Evolutionary conservation across 345 rosid species (phyloP).

Genomic region (Raphanus raphanistrum): DNA sequence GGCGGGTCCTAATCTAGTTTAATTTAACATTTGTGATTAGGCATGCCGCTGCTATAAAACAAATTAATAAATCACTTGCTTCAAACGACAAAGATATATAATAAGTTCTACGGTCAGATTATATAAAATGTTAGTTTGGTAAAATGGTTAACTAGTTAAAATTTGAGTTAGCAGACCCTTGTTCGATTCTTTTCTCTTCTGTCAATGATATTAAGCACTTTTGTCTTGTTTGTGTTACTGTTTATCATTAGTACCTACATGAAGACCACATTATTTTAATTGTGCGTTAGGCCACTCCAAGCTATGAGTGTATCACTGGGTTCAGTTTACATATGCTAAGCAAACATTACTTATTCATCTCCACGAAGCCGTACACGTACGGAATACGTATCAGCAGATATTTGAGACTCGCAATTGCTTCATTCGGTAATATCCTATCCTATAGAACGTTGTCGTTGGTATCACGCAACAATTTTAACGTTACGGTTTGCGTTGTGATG

Average conservation of each 20-base stretch:
- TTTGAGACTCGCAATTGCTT: constrained; percentile 52
- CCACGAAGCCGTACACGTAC: constrained; percentile 53
- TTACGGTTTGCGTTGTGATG: not conserved
- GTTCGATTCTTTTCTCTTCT: not conserved
- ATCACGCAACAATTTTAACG: not conserved
- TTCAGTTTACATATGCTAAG: no score
- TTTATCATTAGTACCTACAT: no score
- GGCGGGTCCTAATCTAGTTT: no score
- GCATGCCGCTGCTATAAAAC: not conserved
- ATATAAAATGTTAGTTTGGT: not conserved
- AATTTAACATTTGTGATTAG: not conserved
- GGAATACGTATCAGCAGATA: constrained; percentile 71
- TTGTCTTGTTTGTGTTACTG: no score
- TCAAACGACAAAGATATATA: not conserved
- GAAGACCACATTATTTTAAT: no score
- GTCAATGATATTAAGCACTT: no score
- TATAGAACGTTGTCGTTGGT: not conserved
- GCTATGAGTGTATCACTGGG: no score
- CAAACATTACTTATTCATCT: constrained; percentile 54
- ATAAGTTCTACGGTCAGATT: not conserved
- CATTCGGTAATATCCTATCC: constrained; percentile 53
- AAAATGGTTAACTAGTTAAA: not conserved
- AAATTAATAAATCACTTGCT: not conserved
- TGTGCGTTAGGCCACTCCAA: no score
- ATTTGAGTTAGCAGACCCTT: not conserved